Evolutionary conservation across 2,329 filamentous ascomycete genomes (phyloP).

Genomic region (Trichoderma polysporum): DNA sequence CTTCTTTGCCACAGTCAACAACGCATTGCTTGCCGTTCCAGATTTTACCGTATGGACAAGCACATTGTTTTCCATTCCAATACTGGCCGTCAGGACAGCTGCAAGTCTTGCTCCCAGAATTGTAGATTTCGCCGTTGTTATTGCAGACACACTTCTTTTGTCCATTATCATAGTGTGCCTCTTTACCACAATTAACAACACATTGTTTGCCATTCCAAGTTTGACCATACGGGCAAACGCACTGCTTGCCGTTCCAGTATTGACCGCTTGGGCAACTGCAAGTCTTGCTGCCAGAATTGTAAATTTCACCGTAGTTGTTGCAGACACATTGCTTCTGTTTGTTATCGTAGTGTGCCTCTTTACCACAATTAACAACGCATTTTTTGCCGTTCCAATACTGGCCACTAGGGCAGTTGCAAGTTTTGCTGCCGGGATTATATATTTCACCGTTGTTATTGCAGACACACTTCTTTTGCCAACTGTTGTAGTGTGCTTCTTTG

Average conservation of each 20-base stretch:
- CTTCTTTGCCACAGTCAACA: conserved; percentile 2
- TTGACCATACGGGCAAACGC: background rate
- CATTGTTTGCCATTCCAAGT: background rate
- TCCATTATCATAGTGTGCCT: background rate
- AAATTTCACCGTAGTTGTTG: conserved; percentile 12
- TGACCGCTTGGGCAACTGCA: conserved; percentile 2
- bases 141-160: conserved; percentile 7
- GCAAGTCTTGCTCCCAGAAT: background rate
- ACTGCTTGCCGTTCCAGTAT: background rate
- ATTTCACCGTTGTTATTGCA: too few relatives aligned
- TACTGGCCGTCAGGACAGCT: background rate
- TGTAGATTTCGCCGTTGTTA: conserved; percentile 3
- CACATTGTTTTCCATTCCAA: conserved; percentile 4
- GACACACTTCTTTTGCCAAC: too few relatives aligned
- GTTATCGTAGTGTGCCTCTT: background rate
- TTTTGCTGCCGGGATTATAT: too few relatives aligned
- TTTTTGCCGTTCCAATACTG: conserved; percentile 12
- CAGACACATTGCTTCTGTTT: conserved; percentile 6
- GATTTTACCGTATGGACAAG: background rate
- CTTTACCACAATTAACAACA: background rate
- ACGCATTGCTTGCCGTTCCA: conserved; percentile 5
- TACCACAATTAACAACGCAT: background rate
- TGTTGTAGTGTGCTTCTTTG: too few relatives aligned
- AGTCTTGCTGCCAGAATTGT: background rate
- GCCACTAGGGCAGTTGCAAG: conserved; percentile 4